Conservation (phyloP, 2,329 filamentous ascomycete genomes). For the Trichoderma sp. region DNA sequence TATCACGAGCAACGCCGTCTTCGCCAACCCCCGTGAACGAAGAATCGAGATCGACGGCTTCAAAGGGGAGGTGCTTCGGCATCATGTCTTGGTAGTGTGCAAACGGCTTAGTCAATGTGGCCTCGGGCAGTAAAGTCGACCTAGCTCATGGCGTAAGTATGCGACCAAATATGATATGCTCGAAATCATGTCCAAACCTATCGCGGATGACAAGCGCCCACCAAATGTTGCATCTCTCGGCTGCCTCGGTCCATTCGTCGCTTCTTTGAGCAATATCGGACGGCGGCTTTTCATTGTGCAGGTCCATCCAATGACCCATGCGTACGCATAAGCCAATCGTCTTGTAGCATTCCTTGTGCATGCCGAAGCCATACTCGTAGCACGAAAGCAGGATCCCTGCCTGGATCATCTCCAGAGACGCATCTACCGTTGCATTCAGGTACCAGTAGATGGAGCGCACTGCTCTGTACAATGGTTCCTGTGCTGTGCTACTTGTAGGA, state of each 20-base stretch:
- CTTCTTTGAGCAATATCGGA: background rate
- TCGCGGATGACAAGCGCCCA: conserved; percentile 22
- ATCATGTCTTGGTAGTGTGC: background rate
- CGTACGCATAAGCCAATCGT: conserved; percentile 10
- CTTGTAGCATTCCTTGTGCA: conserved; percentile 20
- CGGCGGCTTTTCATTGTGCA: background rate
- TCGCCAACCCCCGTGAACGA: background rate
- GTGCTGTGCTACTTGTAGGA: background rate
- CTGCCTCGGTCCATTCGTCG: conserved; percentile 8
- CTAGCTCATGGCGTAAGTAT: background rate
- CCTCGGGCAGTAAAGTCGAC: conserved; percentile 2
- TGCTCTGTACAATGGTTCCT: conserved; percentile 8
- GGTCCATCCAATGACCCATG: conserved; percentile 10
- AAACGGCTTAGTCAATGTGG: conserved; percentile 2
- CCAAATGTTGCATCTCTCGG: conserved; percentile 19
- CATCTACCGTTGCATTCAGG: conserved; percentile 17
- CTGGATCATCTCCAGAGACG: conserved; percentile 22
- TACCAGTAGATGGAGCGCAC: conserved; percentile 13
- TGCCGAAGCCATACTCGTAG: conserved; percentile 19
- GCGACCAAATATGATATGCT: background rate
- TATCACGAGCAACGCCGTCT: background rate
- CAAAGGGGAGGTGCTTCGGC: conserved; percentile 12
- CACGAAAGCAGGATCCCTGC: conserved; percentile 17
- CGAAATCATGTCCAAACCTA: background rate
- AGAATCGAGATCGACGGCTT: conserved; percentile 12